These are phyloP conservation scores for Magnolia kwangsiensis DNA, from an alignment of 164 flowering plant species.

Conservation along the genomic window DNA sequence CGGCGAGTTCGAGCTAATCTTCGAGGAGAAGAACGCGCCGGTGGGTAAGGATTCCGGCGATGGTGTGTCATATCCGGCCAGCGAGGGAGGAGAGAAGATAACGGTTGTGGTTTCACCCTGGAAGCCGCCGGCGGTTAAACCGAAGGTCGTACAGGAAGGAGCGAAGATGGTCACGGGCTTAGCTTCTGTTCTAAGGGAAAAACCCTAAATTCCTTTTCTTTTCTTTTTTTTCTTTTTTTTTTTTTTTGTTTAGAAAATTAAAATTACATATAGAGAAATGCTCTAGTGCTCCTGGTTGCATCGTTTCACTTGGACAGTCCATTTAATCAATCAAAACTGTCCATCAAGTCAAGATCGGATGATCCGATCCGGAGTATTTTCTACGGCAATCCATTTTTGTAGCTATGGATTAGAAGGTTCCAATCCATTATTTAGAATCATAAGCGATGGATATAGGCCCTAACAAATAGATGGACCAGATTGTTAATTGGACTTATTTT, in stretches of 20 bases:
- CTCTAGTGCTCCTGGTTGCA: too few species aligned
- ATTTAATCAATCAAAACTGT: not conserved
- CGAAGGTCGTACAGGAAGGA: conserved; percentile 33
- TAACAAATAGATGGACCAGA: too few species aligned
- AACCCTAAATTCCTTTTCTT: conserved; percentile 25
- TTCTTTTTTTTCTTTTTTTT: not conserved
- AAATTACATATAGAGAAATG: not conserved
- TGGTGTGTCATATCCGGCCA: conserved; percentile 18
- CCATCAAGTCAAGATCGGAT: not conserved
- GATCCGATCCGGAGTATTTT: not conserved
- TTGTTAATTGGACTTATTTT: too few species aligned
- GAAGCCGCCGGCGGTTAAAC: conserved; percentile 49
- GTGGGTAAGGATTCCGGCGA: conserved; percentile 2
- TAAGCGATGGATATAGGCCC: not conserved
- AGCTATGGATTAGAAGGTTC: not conserved
- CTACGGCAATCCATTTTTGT: not conserved
- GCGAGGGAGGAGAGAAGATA: conserved; percentile 23
- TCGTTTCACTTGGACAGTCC: too few species aligned
- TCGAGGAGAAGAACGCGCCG: conserved; percentile 7
- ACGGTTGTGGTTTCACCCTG: conserved; percentile 28
- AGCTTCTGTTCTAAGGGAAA: conserved; percentile 54
- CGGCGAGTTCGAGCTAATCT: conserved; percentile 20
- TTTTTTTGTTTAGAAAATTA: not conserved
- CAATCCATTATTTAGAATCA: not conserved
- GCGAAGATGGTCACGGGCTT: conserved; percentile 56